Evolutionary conservation across 2,329 filamentous ascomycete species (phyloP).

Genomic region (Parastagonospora nodorum): DNA sequence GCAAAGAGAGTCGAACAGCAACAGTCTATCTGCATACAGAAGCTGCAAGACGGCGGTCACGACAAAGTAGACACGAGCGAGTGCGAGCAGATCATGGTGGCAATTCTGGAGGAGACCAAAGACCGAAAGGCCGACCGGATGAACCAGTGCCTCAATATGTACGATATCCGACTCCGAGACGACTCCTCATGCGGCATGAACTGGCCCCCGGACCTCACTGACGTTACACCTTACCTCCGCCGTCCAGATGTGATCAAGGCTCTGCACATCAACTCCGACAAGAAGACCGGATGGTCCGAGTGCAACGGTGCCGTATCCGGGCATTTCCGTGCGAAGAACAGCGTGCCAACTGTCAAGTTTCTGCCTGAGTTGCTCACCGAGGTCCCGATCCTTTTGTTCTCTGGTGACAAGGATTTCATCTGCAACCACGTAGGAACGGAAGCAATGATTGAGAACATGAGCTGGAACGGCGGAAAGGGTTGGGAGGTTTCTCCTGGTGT

Average conservation of each 20-base stretch:
- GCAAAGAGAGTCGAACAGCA: conserved; percentile 71
- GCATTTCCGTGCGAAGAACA: conserved; percentile 72
- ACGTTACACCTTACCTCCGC: conserved; percentile 83
- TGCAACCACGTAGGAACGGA: conserved; percentile 98
- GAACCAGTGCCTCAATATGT: conserved; percentile 86
- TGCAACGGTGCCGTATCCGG: conserved; percentile 79
- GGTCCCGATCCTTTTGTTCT: conserved; percentile 84
- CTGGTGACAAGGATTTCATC: conserved; percentile 90
- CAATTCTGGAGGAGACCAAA: conserved; percentile 70
- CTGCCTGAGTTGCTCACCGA: conserved; percentile 79
- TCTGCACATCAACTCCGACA: conserved; percentile 80
- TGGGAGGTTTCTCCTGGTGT: conserved; percentile 87
- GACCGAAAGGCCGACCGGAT: conserved; percentile 59
- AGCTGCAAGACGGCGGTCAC: conserved; percentile 62
- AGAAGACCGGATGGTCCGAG: conserved; percentile 88
- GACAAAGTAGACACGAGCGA: conserved; percentile 68
- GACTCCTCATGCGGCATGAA: conserved; percentile 89
- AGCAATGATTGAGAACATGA: conserved; percentile 83
- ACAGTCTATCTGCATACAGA: conserved; percentile 69
- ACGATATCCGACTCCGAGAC: conserved; percentile 88
- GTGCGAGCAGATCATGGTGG: conserved; percentile 79
- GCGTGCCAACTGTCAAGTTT: conserved; percentile 72
- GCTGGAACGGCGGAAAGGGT: conserved; percentile 89
- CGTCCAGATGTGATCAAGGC: conserved; percentile 78
- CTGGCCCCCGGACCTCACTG: conserved; percentile 86